Evolutionary conservation across 169 alveolate genomes (phyloP), one percentile per base, ranked within the genome.

Genomic region (Sarcocystis neurona): DNA sequence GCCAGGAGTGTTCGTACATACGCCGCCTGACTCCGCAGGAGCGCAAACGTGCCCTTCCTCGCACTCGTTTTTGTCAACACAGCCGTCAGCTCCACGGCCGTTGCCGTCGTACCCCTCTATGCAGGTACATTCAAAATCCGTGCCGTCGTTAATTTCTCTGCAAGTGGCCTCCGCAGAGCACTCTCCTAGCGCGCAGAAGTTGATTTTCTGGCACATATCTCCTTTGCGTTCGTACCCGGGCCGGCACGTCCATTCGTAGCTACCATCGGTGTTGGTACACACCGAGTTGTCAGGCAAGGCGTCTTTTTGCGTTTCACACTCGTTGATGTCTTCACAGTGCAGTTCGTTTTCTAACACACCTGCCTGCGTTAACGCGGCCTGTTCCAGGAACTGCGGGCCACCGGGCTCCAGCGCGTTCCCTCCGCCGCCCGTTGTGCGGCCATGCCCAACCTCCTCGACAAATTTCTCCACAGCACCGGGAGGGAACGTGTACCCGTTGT

Each of bases 51-150:
- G 48, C 50, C 58, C 86, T 8, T 50, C 74, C 30, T 37, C 34
- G 86, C 95, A 93, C 66, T 93, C 95, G 79, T 93, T 87, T 58
- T 88, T 78, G 84, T 93, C 95, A 15, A 30, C 75, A 58, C 95
- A 93, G 18, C 41, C 86, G 20, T 82, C 91, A 41, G 58, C 82
- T 50, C 89, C 92, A 10, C 90, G 78, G 8, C 94, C 95, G 84
- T 93, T 93, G 3, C 95, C 95, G 47, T 4, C 44, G 82, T 53
- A 89, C 41, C 91, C 91, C 0, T 32, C 56, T 30, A 53, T 43
- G 72, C 91, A 87, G 1, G 88, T 79, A 58, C 92, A 77, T n/a
- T 72, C 58, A 0, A 63, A 84, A 18, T 79, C 80, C 27, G 89
- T 90, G 39, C 94, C 95, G 34, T 84, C 93, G 39, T 15, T 23